Percentiles rank a stretch among this genome's conserved stretches.
Conservation (phyloP, 2,329 filamentous ascomycete genomes). For the Verticillium nubilum region DNA sequence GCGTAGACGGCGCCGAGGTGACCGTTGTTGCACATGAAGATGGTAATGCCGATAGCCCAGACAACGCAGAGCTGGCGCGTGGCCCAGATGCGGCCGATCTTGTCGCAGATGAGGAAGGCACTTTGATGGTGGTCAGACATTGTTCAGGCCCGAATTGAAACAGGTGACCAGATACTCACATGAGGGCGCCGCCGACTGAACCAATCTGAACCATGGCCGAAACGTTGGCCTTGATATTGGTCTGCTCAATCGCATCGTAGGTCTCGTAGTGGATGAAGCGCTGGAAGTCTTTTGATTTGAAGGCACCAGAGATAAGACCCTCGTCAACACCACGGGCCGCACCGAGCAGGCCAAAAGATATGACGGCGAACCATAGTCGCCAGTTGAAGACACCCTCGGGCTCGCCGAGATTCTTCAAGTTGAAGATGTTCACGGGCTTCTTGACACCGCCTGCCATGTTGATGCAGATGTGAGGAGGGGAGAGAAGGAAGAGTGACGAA, state of each 20-base stretch:
- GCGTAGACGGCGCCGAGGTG: constrained; percentile 55
- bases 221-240: constrained; percentile 70
- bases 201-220: constrained; percentile 79
- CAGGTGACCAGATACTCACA: constrained; percentile 24
- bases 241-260: constrained; percentile 46
- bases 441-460: constrained; percentile 47
- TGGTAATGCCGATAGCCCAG: constrained; percentile 53
- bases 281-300: constrained; percentile 62
- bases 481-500: neutral
- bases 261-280: constrained; percentile 49
- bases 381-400: constrained; percentile 71
- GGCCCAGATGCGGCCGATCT: constrained; percentile 58
- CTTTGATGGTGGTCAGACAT: constrained; percentile 23
- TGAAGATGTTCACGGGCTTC: constrained; percentile 59
- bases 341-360: constrained; percentile 70
- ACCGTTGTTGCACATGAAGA: constrained; percentile 54
- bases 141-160: neutral
- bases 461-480: neutral
- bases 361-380: constrained; percentile 70
- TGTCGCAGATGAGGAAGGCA: constrained; percentile 54
- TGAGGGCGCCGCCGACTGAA: constrained; percentile 64
- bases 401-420: constrained; percentile 56
- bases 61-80: constrained; percentile 51
- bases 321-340: constrained; percentile 77
- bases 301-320: constrained; percentile 68